Base-by-base conservation (phyloP, 2,329 filamentous ascomycete species). In the Lachnellula occidentalis region DNA sequence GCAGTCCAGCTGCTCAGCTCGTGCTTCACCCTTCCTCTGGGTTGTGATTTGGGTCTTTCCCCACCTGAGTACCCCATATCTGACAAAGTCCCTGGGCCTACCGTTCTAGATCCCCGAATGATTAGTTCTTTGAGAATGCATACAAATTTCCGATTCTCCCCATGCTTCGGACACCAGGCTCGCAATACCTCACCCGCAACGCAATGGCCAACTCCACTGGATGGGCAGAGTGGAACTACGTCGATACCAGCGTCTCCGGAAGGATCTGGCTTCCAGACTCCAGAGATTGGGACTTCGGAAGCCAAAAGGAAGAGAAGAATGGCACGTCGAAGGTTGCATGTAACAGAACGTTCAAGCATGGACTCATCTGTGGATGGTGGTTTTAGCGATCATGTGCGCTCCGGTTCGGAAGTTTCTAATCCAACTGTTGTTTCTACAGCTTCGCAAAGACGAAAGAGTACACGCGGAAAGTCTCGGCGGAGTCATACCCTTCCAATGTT, bases 111-210 rank as follows among this genome's bases (percentile, higher is more conserved):
- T 53, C 51, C 65, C 19, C 42, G 61, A 22, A 62, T 69, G 58
- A 68, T 68, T 21, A 69, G 66, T 50, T 68, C 66, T 7, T 56
- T 69, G 39, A 58, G 65, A 47, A 64, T 68, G 65, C 66, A 68
- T 55, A 65, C 64, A 2, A 58, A 67, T 34, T 68, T 65, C 51
- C 61, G 61, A 45, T 69, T 66, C 55, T 64, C 66, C 3, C 66
- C 67, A n/a, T 59, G 59, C 31, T 69, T 67, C 50, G 66, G 67
- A 3, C 62, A 69, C 42, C 60, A 69, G 56, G 58, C 66, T 24
- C 59, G 66, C 7, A 67, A 62, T 36, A 55, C 65, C 11, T 67
- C 67, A 5, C 66, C 67, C 11, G 58, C 61, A 11, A 58, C 63
- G 6, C 31, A 51, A n/a, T 65, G 63, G 61, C 55, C 54, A 39